Base-by-base conservation (phyloP, 441 rosid species). In the Omphalea diandra region DNA sequence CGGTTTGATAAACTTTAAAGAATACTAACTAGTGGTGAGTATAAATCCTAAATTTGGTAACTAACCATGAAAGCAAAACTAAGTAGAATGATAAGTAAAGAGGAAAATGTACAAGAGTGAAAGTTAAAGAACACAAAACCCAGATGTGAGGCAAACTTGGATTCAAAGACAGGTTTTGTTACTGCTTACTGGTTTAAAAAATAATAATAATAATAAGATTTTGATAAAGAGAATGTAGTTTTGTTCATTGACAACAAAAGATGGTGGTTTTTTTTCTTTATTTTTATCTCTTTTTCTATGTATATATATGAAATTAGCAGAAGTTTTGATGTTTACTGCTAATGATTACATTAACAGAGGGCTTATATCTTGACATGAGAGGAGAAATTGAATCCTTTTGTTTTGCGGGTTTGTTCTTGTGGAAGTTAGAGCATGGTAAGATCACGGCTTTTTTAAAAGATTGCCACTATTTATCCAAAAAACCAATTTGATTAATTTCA, bases 131-230 rank as follows among this genome's bases (percentile, higher is more conserved):
- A 67, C 61, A 64, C 64, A 76, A n/a, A 68, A 58, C 75, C 65
- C 67, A 76, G 75, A 75, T 63, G 78, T 70, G 78, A 78, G 68
- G 79, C 80, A 87, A 80, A 82, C 97, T 89, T 91, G 81, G 91
- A 87, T 87, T 94, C 86, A 86, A 91, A 94, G 94, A 85, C 83
- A 90, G 84, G 90, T 78, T 79, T 75, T 58, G 50, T 43, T 67
- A 10, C 67, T 20, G 50, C 62, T 76, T 67, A 24, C 73, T 43
- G 63, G 63, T 59, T 46, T 60, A 77, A 65, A 27, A 47, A 57
- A 46, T 47, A 73, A 63, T 49, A 22, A 46, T 31, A 59, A 72
- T 67, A 67, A 59, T 31, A 50, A 9, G 20, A 10, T 20, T 49
- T 54, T 65, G 59, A 58, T 62, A 65, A 53, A 46, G 61, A 52